Base-by-base conservation (phyloP, 78 protist species). In the Protostelium mycophagum region DNA sequence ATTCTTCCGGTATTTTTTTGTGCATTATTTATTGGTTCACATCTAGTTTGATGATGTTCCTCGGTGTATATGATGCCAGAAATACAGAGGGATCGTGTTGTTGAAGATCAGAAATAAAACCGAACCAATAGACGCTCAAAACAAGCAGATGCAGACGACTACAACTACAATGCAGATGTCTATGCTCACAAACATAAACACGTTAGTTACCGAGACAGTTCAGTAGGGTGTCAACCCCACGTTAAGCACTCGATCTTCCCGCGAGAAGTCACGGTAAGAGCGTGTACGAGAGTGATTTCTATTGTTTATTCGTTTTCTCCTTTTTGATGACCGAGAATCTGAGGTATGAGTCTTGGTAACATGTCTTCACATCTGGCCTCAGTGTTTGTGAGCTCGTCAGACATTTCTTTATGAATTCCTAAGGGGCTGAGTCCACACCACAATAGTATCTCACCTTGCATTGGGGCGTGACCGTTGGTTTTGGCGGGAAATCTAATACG, bases 61-160 rank as follows among this genome's bases (percentile, higher is more conserved):
- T 51, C 16, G 73, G 73, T 16, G 16, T 51, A 16, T 51, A 16
- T 16, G 73, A 25, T 5, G 73, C 16, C 5, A 51, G 73, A 16
- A 84, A 34, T 23, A 91, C 88, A 85, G 91, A 90, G 0, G 87
- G 84, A 28, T 91, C 91, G 83, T 84, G 88, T 35, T 86, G 73
- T 83, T 88, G 86, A 34, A 91, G 34, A 38, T 91, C 94, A 0
- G 87, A 90, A 1, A 91, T 91, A 28, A 38, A 91, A 39, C 94
- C 94, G 88, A 91, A 91, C 94, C 94, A 91, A 88, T 86, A 91
- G 16, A 91, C 88, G 5, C 83, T 88, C 23, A 91, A n/a, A n/a
- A n/a, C n/a, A n/a, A n/a, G n/a, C n/a, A n/a, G n/a, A n/a, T n/a
- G n/a, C n/a, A n/a, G n/a, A n/a, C n/a, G n/a, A n/a, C n/a, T n/a